phyloP scores from a whole-genome alignment of 2,329 filamentous ascomycete species.

The Metarhizium sp. region DNA sequence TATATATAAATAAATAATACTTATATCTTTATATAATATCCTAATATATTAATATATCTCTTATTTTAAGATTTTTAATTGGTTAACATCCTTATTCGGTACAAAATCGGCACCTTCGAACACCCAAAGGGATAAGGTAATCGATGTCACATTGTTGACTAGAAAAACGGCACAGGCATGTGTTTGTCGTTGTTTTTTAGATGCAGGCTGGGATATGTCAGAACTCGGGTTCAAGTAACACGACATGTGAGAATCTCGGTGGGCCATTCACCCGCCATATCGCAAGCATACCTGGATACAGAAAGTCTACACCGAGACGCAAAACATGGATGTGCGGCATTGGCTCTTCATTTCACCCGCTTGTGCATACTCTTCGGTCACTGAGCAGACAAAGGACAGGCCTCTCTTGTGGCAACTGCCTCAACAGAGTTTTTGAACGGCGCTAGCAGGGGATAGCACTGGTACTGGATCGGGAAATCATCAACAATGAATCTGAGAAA shows the following conservation, averaged over 20 bases:
- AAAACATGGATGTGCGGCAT: not conserved
- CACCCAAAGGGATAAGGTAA: not conserved
- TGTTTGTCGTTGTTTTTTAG: not conserved
- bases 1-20: too few relatives aligned
- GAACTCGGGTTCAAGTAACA: not conserved
- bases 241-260: not conserved
- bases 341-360: not conserved
- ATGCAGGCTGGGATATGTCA: not conserved
- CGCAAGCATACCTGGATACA: not conserved
- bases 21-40: too few relatives aligned
- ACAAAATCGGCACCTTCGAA: too few relatives aligned
- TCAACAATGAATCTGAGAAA: not conserved
- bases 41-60: too few relatives aligned
- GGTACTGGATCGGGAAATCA: not conserved
- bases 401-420: not conserved
- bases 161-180: not conserved
- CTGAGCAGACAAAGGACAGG: not conserved
- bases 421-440: not conserved
- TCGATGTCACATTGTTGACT: not conserved
- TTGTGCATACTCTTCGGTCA: not conserved
- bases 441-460: not conserved
- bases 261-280: not conserved
- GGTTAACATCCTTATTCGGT: too few relatives aligned
- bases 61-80: too few relatives aligned
- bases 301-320: not conserved